phyloP scores from a whole-genome alignment of 352 stramenopile genomes.

The Phytophthora colocasiae region DNA sequence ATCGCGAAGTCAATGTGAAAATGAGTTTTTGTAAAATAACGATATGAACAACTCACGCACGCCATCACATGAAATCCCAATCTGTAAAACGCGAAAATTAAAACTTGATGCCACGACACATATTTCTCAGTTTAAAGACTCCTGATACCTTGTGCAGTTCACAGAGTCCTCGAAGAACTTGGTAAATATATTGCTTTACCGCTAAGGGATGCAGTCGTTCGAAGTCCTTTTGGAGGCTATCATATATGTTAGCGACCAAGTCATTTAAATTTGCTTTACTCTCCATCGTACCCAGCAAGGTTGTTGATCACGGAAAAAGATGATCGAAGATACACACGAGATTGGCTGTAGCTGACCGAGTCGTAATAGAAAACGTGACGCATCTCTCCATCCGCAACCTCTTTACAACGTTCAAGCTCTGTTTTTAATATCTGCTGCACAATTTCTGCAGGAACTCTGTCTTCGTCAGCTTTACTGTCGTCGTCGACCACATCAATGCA shows the following conservation, averaged over 20 bases:
- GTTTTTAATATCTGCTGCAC: constrained; percentile 14
- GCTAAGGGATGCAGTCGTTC: constrained; percentile 44
- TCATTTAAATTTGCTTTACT: too few species aligned
- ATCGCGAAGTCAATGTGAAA: not conserved
- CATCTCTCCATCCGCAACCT: not conserved
- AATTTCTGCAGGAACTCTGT: constrained; percentile 1
- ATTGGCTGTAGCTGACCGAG: constrained; percentile 18
- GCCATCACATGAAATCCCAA: constrained; percentile 39
- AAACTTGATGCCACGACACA: not conserved
- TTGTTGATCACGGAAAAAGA: constrained; percentile 23
- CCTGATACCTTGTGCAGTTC: constrained; percentile 44
- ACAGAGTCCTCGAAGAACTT: constrained; percentile 34
- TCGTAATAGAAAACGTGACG: constrained; percentile 38
- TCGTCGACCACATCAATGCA: constrained; percentile 27
- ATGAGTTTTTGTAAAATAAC: not conserved
- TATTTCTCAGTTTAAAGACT: not conserved
- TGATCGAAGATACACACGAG: constrained; percentile 29
- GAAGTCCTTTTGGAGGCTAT: constrained; percentile 44
- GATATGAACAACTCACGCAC: constrained; percentile 26
- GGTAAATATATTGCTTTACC: constrained; percentile 44
- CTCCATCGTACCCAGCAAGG: constrained; percentile 21
- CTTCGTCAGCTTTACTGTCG: not conserved
- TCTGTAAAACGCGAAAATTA: constrained; percentile 13
- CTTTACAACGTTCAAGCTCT: constrained; percentile 20
- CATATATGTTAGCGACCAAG: not conserved